phyloP scores from a whole-genome alignment of 2,329 filamentous ascomycete species.

The Talaromyces sp. region DNA sequence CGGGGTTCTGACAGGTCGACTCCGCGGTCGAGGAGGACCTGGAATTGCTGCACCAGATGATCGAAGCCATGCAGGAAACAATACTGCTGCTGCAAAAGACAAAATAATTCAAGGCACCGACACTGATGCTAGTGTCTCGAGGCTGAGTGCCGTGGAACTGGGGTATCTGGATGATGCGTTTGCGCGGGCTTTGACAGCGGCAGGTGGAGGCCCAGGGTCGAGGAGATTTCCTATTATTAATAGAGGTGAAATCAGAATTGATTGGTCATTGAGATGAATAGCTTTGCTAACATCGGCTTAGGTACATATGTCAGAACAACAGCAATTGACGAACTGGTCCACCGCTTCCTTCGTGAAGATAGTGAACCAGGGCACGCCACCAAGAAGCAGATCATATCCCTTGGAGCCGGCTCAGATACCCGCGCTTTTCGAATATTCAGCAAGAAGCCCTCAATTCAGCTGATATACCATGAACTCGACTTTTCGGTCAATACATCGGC shows the following conservation, averaged over 20 bases:
- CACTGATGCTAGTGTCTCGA: constrained; percentile 81
- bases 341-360: constrained; percentile 59
- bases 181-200: constrained; percentile 65
- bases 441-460: constrained; percentile 43
- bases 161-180: constrained; percentile 84
- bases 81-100: constrained; percentile 53
- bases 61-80: constrained; percentile 30
- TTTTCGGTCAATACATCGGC: constrained; percentile 69
- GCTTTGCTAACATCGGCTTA: constrained; percentile 33
- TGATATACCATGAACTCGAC: constrained; percentile 85
- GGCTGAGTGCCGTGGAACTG: constrained; percentile 79
- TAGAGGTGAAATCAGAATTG: constrained; percentile 58
- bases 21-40: constrained; percentile 43
- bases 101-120: constrained; percentile 82
- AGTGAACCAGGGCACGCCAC: constrained; percentile 22
- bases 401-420: constrained; percentile 93
- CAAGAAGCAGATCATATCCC: constrained; percentile 73
- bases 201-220: constrained; percentile 36
- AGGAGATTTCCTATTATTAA: constrained; percentile 89
- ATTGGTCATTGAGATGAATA: not conserved
- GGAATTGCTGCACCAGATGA: constrained; percentile 19
- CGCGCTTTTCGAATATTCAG: constrained; percentile 73
- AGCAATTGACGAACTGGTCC: constrained; percentile 74
- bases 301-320: constrained; percentile 90
- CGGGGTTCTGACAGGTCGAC: constrained; percentile 49